These are phyloP conservation scores for Corynespora cassiicola DNA, from an alignment of 2,329 filamentous ascomycete species.

Conservation along the genomic window DNA sequence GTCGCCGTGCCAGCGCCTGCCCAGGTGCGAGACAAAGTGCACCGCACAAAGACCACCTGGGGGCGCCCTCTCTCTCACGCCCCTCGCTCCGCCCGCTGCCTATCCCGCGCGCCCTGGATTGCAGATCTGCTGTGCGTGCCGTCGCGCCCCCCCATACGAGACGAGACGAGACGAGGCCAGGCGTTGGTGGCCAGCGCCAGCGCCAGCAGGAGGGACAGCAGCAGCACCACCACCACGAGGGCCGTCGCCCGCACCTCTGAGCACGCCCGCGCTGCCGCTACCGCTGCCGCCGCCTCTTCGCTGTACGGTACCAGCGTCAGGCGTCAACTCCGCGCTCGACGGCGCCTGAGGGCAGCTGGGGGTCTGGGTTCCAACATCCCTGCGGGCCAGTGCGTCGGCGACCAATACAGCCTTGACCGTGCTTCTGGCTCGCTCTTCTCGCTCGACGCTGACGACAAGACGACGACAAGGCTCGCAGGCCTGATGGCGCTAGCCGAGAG, in stretches of 20 bases:
- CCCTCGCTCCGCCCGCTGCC: slow-evolving; percentile 23
- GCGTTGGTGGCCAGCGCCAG: too few relatives aligned
- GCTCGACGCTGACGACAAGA: slow-evolving; percentile 16
- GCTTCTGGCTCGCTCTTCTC: slow-evolving; percentile 24
- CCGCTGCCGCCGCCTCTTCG: background rate
- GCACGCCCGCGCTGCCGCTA: background rate
- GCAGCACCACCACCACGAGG: slow-evolving; percentile 4
- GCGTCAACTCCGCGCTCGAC: slow-evolving; percentile 4
- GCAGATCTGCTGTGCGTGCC: too few relatives aligned
- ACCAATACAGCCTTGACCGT: slow-evolving; percentile 29
- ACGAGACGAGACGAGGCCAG: too few relatives aligned
- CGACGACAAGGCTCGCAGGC: slow-evolving; percentile 32
- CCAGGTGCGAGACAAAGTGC: slow-evolving; percentile 39
- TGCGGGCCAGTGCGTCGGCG: slow-evolving; percentile 34
- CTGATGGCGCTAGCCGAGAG: slow-evolving; percentile 35
- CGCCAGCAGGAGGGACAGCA: too few relatives aligned
- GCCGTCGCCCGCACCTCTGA: background rate
- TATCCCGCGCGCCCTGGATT: background rate
- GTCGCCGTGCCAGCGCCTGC: slow-evolving; percentile 22
- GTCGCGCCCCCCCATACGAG: too few relatives aligned
- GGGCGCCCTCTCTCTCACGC: slow-evolving; percentile 22
- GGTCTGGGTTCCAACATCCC: slow-evolving; percentile 20
- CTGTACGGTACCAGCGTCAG: background rate
- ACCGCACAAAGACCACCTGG: slow-evolving; percentile 25
- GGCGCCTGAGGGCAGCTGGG: slow-evolving; percentile 18